These are phyloP conservation scores for Lathyrus tuberosus DNA, from an alignment of 306 rosid species.

Conservation along the genomic window DNA sequence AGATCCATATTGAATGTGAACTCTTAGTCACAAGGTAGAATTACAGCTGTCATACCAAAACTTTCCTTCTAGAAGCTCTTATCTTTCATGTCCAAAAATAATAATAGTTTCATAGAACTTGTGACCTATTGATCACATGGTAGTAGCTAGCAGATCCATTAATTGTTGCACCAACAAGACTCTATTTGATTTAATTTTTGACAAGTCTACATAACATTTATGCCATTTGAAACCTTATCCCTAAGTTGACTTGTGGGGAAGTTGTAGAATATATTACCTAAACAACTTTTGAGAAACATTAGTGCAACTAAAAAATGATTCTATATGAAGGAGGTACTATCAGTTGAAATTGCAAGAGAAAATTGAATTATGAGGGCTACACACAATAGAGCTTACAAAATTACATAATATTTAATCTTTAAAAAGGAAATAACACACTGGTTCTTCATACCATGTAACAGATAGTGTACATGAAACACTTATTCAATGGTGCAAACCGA, in stretches of 20 bases:
- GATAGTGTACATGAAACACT: conserved; percentile 23
- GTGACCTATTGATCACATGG: conserved; percentile 9
- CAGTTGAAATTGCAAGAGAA: conserved; percentile 20
- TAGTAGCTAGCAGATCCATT: conserved; percentile 17
- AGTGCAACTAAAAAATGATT: too few relatives aligned
- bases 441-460: conserved; percentile 22
- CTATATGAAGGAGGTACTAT: not conserved
- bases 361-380: conserved; percentile 1
- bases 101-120: not conserved
- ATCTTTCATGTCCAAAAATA: conserved; percentile 5
- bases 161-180: conserved; percentile 14
- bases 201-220: not conserved
- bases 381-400: conserved; percentile 14
- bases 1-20: conserved; percentile 5
- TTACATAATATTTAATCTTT: conserved; percentile 15
- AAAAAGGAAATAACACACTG: not conserved
- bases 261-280: conserved; percentile 3
- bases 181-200: not conserved
- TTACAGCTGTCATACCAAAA: conserved; percentile 1
- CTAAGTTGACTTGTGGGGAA: conserved; percentile 10
- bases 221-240: conserved; percentile 5
- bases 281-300: not conserved
- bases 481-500: conserved; percentile 14
- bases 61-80: not conserved
- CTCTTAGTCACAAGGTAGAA: conserved; percentile 11